These are phyloP conservation scores for Bipolaris zeicola DNA, from an alignment of 2,329 filamentous ascomycete genomes.

Conservation along the genomic window DNA sequence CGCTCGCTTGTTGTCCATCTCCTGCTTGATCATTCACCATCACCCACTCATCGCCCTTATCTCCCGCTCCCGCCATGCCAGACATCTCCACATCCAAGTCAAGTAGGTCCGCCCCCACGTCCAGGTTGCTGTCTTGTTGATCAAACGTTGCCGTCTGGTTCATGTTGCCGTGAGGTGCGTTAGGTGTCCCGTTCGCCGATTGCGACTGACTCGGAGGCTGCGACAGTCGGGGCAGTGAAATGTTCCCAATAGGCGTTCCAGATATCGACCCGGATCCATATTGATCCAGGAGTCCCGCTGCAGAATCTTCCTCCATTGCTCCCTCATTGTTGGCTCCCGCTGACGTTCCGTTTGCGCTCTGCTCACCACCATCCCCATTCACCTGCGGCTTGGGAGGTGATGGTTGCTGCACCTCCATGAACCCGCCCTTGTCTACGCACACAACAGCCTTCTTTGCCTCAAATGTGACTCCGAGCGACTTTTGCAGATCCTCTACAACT, in stretches of 20 bases:
- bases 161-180: slow-evolving; percentile 31
- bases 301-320: slow-evolving; percentile 49
- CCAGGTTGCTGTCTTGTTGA: slow-evolving; percentile 32
- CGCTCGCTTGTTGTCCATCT: slow-evolving; percentile 26
- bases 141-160: slow-evolving; percentile 34
- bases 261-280: slow-evolving; percentile 68
- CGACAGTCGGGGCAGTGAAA: slow-evolving; percentile 61
- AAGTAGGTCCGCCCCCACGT: slow-evolving; percentile 43
- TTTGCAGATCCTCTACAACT: slow-evolving; percentile 76
- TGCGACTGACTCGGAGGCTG: slow-evolving; percentile 63
- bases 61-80: slow-evolving; percentile 53
- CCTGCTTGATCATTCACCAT: slow-evolving; percentile 38
- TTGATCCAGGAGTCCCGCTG: slow-evolving; percentile 69
- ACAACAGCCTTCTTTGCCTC: slow-evolving; percentile 67
- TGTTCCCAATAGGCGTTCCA: slow-evolving; percentile 65
- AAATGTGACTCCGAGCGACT: slow-evolving; percentile 69
- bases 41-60: slow-evolving; percentile 47
- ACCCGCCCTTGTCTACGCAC: slow-evolving; percentile 78
- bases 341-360: slow-evolving; percentile 42
- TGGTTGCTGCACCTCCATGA: slow-evolving; percentile 60
- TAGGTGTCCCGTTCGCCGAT: slow-evolving; percentile 64
- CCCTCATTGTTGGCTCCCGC: slow-evolving; percentile 39
- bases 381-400: slow-evolving; percentile 35
- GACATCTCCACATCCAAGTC: slow-evolving; percentile 63
- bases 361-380: slow-evolving; percentile 38